Evolutionary conservation across 2,329 filamentous ascomycete species (phyloP), one percentile per base, ranked within the genome.

Genomic region (Myriangium duriaei): DNA sequence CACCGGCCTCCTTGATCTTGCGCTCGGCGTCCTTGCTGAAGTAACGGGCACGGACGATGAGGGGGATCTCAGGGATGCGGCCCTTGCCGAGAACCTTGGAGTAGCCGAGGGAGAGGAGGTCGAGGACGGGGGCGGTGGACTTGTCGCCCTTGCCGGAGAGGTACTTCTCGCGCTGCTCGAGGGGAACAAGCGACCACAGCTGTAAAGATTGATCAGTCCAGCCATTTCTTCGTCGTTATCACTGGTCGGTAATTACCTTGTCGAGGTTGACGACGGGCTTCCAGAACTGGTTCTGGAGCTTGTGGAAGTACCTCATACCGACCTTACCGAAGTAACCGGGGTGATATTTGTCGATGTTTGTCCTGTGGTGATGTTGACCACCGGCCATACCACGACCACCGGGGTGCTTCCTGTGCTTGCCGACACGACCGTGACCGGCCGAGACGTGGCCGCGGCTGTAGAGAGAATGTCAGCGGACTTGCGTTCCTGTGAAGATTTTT

Each of bases 41-140:
- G 74, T 86, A 96, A 64, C 91, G 75, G 55, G 91, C 88, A 62
- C 84, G 84, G 53, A 98, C 87, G 59, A 98, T 84, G 58, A 98
- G 68, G 53, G 91, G 91, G 59, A 96, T 76, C 61, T 88, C 73
- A 59, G 91, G 88, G 58, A 96, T 73, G 61, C 88, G 80, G 68
- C 91, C 91, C 79, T 98, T 98, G 65, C 91, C 92, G 63, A 98
- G 82, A 53, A 98, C 79, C 75, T 98, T 98, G 62, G 86, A 83
- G 79, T 96, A 98, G 56, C 92, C 91, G 67, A 94, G 81, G 57
- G 86, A 75, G 50, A 96, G 81, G 65, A 98, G 84, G 72, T 98
- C 88, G 72, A 98, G 79, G 61, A 98, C 91, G 62, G 91, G 91
- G 49, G 88, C 86, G 64, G 83, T 93, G 67, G 94, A 85, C 64